Evolutionary conservation across 371 early-diverging fungal genomes (phyloP), one percentile per base, ranked within the genome.

Genomic region (Lichtheimia ornata): DNA sequence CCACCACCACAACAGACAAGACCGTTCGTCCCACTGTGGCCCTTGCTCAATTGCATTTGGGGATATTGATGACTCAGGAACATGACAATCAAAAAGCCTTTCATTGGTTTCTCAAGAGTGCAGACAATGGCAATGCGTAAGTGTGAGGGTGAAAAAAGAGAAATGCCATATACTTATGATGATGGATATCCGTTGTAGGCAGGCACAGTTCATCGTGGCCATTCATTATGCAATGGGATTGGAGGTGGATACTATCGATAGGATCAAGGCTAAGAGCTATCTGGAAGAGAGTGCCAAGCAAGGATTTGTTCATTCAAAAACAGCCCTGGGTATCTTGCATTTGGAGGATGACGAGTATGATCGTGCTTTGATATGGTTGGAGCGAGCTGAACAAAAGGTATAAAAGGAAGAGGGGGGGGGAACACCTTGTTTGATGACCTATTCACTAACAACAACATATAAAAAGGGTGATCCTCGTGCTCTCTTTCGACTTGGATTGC

Each of bases 11-110:
- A 50, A 78, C 76, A 13, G 86, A 82, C 64, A 70, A 79, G 12
- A 81, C 86, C 54, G 90, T 86, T 15, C 72, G 84, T 17, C 41
- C 58, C 9, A 30, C 57, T 24, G 55, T 56, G 45, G 61, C 63
- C 0, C 57, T 65, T 41, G 72, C 72, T 4, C 72, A 72, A 40
- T 66, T 65, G 30, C 68, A 61, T 20, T 43, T 68, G 6, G 72
- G 61, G 1, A 54, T 56, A 18, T 61, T 67, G 58, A 43, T 68
- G 14, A 44, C 62, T 15, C 60, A 65, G 45, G 69, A 56, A 27
- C 64, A 65, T 45, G 50, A 43, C 5, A 22, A 22, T 3, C 52
- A 22, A 25, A 35, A 35, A 11, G 70, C 74, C 18, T 57, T 64
- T 6, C 61, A 67, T 5, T 67, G 67, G 67, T 73, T 73, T 44